Percentiles rank a stretch among this genome's conserved stretches.
Evolutionary conservation across 1,139 yeast species (phyloP).

Genomic region (Pneumocystis carinii): DNA sequence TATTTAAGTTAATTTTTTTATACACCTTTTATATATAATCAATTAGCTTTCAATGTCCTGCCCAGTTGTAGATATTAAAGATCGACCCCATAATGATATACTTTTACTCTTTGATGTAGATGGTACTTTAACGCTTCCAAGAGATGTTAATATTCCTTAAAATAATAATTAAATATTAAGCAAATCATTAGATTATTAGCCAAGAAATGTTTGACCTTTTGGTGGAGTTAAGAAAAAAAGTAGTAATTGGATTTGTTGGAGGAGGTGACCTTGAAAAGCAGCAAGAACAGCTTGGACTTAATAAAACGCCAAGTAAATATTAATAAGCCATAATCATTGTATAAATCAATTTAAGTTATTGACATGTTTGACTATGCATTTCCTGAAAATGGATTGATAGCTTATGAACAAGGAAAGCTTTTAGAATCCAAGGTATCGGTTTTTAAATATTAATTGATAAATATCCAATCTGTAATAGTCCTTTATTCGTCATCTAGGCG

Average conservation of each 20-base stretch:
- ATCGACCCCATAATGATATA: conserved; percentile 27
- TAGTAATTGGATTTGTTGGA: conserved; percentile 93
- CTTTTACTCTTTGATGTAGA: conserved; percentile 87
- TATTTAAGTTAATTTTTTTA: too few relatives aligned
- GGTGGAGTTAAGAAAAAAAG: conserved; percentile 67
- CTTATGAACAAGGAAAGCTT: conserved; percentile 77
- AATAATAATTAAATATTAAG: background rate
- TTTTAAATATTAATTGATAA: background rate
- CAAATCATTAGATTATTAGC: conserved; percentile 31
- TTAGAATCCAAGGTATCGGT: conserved; percentile 52
- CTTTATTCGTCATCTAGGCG: conserved; percentile 90
- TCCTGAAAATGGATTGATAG: conserved; percentile 95
- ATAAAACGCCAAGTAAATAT: conserved; percentile 17
- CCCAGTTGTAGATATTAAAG: conserved; percentile 18
- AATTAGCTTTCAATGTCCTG: background rate
- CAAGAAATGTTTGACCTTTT: conserved; percentile 66
- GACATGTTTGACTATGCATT: conserved; percentile 85
- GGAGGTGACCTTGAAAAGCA: conserved; percentile 93
- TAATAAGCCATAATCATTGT: conserved; percentile 22
- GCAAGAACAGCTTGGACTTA: conserved; percentile 82
- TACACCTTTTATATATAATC: background rate
- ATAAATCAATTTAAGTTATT: conserved; percentile 26
- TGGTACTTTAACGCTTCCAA: conserved; percentile 96
- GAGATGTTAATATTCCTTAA: conserved; percentile 33
- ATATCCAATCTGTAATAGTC: conserved; percentile 26